Conservation (phyloP, 2,329 filamentous ascomycete species). For the Clonostachys byssicola region DNA sequence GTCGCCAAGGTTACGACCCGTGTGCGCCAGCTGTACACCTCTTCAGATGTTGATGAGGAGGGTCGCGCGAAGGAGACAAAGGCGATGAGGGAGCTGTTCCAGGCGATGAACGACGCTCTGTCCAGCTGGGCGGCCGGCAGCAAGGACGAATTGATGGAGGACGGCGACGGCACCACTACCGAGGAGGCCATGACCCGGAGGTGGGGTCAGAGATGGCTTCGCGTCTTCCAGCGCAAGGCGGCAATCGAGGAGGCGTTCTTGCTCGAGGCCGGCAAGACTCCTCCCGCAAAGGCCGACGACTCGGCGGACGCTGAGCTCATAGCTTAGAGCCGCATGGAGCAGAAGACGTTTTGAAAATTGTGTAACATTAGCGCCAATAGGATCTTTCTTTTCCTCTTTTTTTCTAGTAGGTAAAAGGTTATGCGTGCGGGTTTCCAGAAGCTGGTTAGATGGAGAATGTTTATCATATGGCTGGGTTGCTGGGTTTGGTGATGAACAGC, state of each 20-base stretch:
- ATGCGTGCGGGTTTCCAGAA: neutral
- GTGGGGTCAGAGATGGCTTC: slow-evolving; percentile 84
- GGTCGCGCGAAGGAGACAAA: slow-evolving; percentile 65
- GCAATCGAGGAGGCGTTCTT: slow-evolving; percentile 78
- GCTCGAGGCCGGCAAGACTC: slow-evolving; percentile 20
- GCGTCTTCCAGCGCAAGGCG: slow-evolving; percentile 76
- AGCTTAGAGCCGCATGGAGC: too few species aligned
- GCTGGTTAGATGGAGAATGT: neutral
- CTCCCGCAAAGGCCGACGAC: neutral
- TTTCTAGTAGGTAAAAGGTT: neutral
- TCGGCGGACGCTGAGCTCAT: too few species aligned
- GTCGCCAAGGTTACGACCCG: slow-evolving; percentile 86
- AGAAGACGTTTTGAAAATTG: too few species aligned
- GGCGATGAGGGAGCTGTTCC: slow-evolving; percentile 77
- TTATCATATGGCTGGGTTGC: too few species aligned
- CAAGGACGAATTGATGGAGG: slow-evolving; percentile 73
- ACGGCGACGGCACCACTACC: slow-evolving; percentile 51
- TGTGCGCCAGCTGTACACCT: slow-evolving; percentile 72
- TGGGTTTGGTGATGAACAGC: too few species aligned
- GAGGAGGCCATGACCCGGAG: slow-evolving; percentile 63
- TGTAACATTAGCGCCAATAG: neutral
- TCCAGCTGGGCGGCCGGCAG: slow-evolving; percentile 66
- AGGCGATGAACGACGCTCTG: slow-evolving; percentile 74
- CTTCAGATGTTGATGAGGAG: slow-evolving; percentile 57
- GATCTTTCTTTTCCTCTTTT: neutral